A percentile compares a stretch with the other conserved stretches of the same genome.
Conservation (phyloP, 2,329 filamentous ascomycete species). For the Lanzia echinophila region DNA sequence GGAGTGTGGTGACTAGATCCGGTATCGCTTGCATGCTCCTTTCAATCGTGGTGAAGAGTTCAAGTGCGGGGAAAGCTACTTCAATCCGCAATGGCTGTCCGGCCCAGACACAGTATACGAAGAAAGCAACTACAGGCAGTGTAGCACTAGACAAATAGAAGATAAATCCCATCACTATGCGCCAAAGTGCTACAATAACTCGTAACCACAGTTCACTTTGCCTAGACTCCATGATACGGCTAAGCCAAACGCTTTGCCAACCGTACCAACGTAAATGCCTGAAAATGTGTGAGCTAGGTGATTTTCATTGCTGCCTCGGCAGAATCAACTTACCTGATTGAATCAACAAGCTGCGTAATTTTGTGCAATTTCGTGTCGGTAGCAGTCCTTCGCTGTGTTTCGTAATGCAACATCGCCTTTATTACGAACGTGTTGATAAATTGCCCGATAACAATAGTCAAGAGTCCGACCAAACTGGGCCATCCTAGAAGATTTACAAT, state of each 20-base stretch:
- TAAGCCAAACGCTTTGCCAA: conserved; percentile 72
- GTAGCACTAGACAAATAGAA: conserved; percentile 66
- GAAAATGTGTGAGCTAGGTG: background rate
- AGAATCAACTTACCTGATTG: conserved; percentile 18
- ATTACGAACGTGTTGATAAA: conserved; percentile 62
- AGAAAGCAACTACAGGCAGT: conserved; percentile 77
- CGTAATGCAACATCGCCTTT: conserved; percentile 57
- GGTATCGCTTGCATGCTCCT: conserved; percentile 68
- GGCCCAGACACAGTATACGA: conserved; percentile 69
- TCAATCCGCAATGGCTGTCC: conserved; percentile 65
- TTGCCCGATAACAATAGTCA: conserved; percentile 64
- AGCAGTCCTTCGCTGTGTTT: conserved; percentile 62
- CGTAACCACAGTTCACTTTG: conserved; percentile 60
- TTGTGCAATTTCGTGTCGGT: conserved; percentile 75
- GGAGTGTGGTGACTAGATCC: conserved; percentile 63
- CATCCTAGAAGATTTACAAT: conserved; percentile 76
- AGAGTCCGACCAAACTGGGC: conserved; percentile 67
- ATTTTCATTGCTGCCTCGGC: no score
- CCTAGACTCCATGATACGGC: conserved; percentile 60
- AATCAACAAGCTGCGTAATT: conserved; percentile 77
- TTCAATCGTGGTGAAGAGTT: conserved; percentile 73
- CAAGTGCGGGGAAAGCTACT: conserved; percentile 78
- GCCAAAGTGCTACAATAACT: conserved; percentile 57
- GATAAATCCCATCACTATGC: conserved; percentile 56
- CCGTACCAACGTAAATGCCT: conserved; percentile 42